Percentiles rank a stretch among this genome's conserved stretches.
Evolutionary conservation across 1,284 basidiomycete species (phyloP).

Genomic region (Cryptococcus maquisensis): DNA sequence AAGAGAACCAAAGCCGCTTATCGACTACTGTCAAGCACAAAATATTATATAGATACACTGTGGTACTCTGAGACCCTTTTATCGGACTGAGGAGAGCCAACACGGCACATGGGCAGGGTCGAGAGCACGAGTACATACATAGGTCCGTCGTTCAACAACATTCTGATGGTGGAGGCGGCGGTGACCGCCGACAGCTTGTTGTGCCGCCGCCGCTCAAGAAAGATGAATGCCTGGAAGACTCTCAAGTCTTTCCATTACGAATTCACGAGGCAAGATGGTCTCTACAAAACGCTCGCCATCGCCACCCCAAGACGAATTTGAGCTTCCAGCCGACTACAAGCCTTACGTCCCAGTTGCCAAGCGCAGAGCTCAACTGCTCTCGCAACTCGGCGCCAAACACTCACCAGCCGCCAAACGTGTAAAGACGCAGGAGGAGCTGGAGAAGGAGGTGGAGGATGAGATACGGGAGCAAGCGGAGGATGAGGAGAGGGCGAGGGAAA

Average conservation of each 20-base stretch:
- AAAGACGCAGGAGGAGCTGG: slow-evolving; percentile 57
- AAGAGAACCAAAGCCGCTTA: no score
- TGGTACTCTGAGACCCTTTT: no score
- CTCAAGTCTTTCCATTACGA: neutral
- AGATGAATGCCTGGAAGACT: neutral
- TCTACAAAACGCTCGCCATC: slow-evolving; percentile 6
- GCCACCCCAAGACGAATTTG: slow-evolving; percentile 51
- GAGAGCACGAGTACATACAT: no score
- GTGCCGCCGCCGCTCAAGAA: neutral
- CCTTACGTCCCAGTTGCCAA: slow-evolving; percentile 87
- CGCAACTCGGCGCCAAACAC: slow-evolving; percentile 55
- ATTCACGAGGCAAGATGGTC: slow-evolving; percentile 5
- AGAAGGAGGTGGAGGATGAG: slow-evolving; percentile 56
- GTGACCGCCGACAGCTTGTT: no score
- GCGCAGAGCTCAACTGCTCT: slow-evolving; percentile 72
- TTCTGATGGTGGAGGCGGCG: no score
- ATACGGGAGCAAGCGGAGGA: slow-evolving; percentile 70
- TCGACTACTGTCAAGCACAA: no score
- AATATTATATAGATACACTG: no score
- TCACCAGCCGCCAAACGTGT: slow-evolving; percentile 54
- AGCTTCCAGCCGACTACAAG: slow-evolving; percentile 55
- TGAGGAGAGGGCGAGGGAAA: slow-evolving; percentile 68
- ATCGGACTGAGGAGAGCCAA: no score
- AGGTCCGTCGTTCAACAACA: no score
- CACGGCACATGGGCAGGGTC: no score